A percentile compares a stretch with the other conserved stretches of the same genome.
These are phyloP conservation scores for Pleurotus tuber-regium DNA, from an alignment of 768 basidiomycete species.

Conservation along the genomic window DNA sequence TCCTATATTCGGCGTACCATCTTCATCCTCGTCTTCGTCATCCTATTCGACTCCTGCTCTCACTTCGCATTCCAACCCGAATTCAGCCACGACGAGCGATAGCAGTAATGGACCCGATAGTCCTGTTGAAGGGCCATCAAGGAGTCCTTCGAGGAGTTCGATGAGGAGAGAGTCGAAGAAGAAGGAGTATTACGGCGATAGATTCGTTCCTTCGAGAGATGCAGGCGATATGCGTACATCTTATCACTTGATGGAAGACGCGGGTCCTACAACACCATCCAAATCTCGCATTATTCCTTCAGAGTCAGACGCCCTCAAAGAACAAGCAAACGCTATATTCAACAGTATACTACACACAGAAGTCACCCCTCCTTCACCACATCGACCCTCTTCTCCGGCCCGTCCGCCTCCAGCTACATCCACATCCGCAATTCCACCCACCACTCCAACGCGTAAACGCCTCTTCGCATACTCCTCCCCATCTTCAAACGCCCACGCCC, in stretches of 20 bases:
- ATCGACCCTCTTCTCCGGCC: conserved; percentile 59
- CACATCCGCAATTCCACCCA: conserved; percentile 33
- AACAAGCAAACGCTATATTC: conserved; percentile 85
- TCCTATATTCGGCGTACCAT: conserved; percentile 48
- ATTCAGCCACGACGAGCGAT: conserved; percentile 54
- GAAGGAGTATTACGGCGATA: conserved; percentile 50
- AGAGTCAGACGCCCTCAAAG: conserved; percentile 77
- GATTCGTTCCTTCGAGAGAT: conserved; percentile 70
- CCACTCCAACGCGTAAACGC: conserved; percentile 50
- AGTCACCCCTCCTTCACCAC: conserved; percentile 70
- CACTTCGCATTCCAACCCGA: conserved; percentile 52
- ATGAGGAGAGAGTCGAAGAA: conserved; percentile 26
- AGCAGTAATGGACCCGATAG: conserved; percentile 45
- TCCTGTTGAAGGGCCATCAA: conserved; percentile 32
- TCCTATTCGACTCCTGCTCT: conserved; percentile 53
- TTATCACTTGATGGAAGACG: conserved; percentile 63
- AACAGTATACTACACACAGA: conserved; percentile 73
- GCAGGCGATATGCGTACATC: conserved; percentile 62
- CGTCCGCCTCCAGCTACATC: conserved; percentile 42
- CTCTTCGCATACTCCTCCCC: conserved; percentile 71
- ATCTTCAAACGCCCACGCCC: conserved; percentile 54
- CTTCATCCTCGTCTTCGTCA: conserved; percentile 35
- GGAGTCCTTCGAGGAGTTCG: conserved; percentile 2
- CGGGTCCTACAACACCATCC: conserved; percentile 55
- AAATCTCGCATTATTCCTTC: conserved; percentile 64